These are phyloP conservation scores for Plasmodiophora brassicae DNA, from an alignment of 208 protist species.

Conservation along the genomic window DNA sequence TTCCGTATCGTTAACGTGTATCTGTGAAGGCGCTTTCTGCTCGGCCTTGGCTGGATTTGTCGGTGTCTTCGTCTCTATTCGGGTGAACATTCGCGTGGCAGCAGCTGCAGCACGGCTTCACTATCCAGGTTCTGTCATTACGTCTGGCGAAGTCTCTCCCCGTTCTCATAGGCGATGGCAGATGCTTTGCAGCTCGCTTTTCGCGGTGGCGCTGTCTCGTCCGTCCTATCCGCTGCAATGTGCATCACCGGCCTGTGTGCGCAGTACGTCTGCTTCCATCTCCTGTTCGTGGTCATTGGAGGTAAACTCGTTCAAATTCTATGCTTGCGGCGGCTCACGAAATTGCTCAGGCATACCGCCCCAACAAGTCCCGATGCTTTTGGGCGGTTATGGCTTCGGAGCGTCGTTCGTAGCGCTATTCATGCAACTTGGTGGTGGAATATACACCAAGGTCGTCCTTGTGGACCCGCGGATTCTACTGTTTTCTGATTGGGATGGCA, in stretches of 20 bases:
- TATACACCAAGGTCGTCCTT: conserved; percentile 87
- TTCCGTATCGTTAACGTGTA: background rate
- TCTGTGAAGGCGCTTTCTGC: conserved; percentile 53
- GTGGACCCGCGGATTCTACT: no score
- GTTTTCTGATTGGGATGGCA: no score
- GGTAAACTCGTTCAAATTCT: background rate
- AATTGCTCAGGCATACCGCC: conserved; percentile 39
- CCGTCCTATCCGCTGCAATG: conserved; percentile 60
- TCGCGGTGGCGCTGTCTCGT: conserved; percentile 60
- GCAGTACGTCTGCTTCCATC: conserved; percentile 52
- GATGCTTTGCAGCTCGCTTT: conserved; percentile 47
- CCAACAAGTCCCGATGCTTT: conserved; percentile 52
- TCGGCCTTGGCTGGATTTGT: conserved; percentile 52
- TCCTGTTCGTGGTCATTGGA: conserved; percentile 51
- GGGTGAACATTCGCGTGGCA: conserved; percentile 59
- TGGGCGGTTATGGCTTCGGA: conserved; percentile 87
- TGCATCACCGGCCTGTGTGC: conserved; percentile 60
- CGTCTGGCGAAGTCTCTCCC: background rate
- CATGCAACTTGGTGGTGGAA: conserved; percentile 85
- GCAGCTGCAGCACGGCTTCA: conserved; percentile 49
- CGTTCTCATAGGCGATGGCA: background rate
- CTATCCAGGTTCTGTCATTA: background rate
- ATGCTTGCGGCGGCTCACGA: background rate
- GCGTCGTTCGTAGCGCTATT: conserved; percentile 88
- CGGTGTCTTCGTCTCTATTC: conserved; percentile 61